Percentiles rank a stretch among this genome's conserved stretches.
phyloP scores from a whole-genome alignment of 2,329 filamentous ascomycete species.

The Penicillium sp. region DNA sequence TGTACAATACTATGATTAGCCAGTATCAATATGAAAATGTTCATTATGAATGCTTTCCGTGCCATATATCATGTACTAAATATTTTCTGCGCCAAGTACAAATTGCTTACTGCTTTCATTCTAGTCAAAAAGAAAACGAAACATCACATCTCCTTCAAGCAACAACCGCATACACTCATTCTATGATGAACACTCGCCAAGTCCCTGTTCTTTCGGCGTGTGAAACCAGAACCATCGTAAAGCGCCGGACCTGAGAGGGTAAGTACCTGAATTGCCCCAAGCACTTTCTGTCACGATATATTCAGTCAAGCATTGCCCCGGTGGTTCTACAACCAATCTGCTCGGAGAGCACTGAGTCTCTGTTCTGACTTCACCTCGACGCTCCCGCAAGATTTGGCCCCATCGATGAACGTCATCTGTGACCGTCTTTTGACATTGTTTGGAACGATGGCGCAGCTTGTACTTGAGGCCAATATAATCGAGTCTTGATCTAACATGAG shows the following conservation, averaged over 20 bases:
- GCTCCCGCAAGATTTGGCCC: neutral
- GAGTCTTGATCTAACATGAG: neutral
- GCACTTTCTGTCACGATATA: neutral
- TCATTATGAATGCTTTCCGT: neutral
- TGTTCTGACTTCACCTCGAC: neutral
- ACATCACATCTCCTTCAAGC: neutral
- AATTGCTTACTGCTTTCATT: neutral
- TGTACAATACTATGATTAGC: slow-evolving; percentile 9
- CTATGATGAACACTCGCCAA: neutral
- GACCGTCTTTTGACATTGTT: neutral
- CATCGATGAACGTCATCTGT: neutral
- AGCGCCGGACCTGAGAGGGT: too few species aligned
- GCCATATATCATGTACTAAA: too few species aligned
- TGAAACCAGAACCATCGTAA: neutral
- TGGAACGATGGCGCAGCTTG: neutral
- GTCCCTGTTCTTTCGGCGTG: neutral
- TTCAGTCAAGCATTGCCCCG: neutral
- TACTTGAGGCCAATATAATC: neutral
- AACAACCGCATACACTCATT: neutral
- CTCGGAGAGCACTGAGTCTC: neutral
- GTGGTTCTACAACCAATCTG: neutral
- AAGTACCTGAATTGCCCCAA: too few species aligned
- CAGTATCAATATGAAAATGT: slow-evolving; percentile 8
- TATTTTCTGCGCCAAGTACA: too few species aligned
- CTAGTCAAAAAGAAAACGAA: neutral